Conservation (phyloP, 2,329 filamentous ascomycete species). For the Escovopsis sp. region DNA sequence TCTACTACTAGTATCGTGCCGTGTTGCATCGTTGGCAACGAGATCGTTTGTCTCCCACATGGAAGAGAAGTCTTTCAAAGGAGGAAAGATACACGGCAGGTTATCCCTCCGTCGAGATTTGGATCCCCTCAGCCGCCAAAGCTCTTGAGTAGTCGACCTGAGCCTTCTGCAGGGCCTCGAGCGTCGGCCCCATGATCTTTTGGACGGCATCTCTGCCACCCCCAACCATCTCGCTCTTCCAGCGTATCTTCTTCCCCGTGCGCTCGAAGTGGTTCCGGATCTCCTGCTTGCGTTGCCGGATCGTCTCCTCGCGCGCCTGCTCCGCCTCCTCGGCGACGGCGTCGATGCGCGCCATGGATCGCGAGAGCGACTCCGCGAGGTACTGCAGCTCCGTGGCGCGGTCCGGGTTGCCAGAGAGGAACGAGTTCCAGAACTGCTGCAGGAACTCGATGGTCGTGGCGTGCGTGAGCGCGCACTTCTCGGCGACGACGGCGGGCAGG, state of each 20-base stretch:
- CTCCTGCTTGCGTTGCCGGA: constrained; percentile 52
- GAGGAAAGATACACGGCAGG: no score
- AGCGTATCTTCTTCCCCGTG: constrained; percentile 58
- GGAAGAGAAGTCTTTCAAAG: no score
- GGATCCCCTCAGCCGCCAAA: constrained; percentile 45
- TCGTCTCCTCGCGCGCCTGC: constrained; percentile 48
- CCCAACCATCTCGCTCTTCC: constrained; percentile 50
- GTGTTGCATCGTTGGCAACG: no score
- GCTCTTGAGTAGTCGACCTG: constrained; percentile 56
- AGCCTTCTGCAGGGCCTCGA: constrained; percentile 55
- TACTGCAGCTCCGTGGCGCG: constrained; percentile 68
- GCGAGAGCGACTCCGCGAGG: constrained; percentile 65
- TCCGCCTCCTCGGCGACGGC: constrained; percentile 72
- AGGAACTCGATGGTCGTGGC: constrained; percentile 90
- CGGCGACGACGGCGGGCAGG: constrained; percentile 35
- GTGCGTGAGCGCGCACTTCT: constrained; percentile 55
- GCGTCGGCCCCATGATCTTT: constrained; percentile 59
- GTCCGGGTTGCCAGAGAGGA: constrained; percentile 73
- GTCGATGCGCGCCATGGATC: constrained; percentile 63
- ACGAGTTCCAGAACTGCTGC: constrained; percentile 93
- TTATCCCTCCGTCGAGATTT: constrained; percentile 28
- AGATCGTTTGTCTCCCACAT: no score
- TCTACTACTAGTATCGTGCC: no score
- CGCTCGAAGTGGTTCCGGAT: constrained; percentile 54
- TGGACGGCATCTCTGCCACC: constrained; percentile 66